Base-by-base conservation (phyloP, 73 alveolate species). In the Symbiodinium pilosum region DNA sequence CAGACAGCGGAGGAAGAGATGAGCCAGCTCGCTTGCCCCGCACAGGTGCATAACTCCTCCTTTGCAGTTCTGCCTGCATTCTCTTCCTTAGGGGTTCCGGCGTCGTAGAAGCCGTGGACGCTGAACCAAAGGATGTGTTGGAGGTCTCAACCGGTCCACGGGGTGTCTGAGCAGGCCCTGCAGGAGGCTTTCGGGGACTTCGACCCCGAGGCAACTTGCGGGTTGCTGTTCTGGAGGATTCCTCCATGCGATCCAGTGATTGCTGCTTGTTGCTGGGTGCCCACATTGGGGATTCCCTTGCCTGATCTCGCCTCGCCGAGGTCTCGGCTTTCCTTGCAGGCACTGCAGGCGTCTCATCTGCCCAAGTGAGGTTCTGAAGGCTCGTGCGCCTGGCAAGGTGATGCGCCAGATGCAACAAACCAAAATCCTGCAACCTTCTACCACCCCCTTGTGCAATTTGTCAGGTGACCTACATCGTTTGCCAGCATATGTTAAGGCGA, bases 81-180 rank as follows among this genome's bases (percentile, higher is more conserved):
- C 39, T 64, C 81, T 64, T 64, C 81, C 81, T 34, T 18, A 64
- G 30, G 38, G 81, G 43, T 73, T 91, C 97, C 14, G 97, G 97
- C 6, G 97, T 91, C 36, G 97, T 91, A 52, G 97, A 69, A 39
- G 97, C 97, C 8, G 97, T 91, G 51, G 97, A 91, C 2, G 97
- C 97, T 11, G 97, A 91, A 3, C 83, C 97, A 18, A 91, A 59
- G 32, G 97, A 91, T 1, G 97, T 86, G 42, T 43, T 84, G 43
- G 97, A 69, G 38, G 69, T 75, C n/a, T 56, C 94, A 32, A 43
- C 68, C 30, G 81, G 81, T 1, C 81, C 81, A 24, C 39, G 39
- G 59, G 59, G 59, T 26, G 34, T 26, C 6, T 64, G 81, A 64
- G 73, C 32, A 54, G 30, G 30, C 81, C 9, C 38, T 14, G 12